phyloP scores from a whole-genome alignment of 345 rosid genomes.

The Eucalyptus leucophloia region DNA sequence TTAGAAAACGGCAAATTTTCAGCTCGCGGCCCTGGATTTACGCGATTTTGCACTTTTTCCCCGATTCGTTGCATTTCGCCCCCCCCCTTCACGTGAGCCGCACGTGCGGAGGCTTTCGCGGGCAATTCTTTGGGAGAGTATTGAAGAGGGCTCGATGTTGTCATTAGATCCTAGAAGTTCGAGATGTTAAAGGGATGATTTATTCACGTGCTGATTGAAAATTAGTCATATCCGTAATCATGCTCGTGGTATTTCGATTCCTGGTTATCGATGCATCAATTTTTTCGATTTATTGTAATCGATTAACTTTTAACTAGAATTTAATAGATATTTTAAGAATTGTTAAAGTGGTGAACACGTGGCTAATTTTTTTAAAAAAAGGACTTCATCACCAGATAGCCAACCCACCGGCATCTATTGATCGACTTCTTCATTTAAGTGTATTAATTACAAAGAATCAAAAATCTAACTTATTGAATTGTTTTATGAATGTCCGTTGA shows the following conservation, averaged over 20 bases:
- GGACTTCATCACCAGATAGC: neutral
- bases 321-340: fast-evolving
- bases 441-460: neutral
- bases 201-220: neutral
- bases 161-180: neutral
- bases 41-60: neutral
- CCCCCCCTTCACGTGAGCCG: neutral
- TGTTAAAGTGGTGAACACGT: neutral
- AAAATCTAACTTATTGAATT: neutral
- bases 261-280: fast-evolving
- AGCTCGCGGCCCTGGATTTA: neutral
- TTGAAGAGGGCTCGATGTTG: neutral
- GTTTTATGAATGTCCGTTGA: neutral
- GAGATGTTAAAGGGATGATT: neutral
- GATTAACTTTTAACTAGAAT: neutral
- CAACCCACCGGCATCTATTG: neutral
- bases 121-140: neutral
- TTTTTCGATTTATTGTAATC: neutral
- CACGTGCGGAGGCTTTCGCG: neutral
- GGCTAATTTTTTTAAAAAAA: neutral
- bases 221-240: neutral
- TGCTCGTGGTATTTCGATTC: neutral
- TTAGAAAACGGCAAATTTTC: neutral
- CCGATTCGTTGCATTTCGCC: neutral
- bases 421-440: neutral